phyloP scores from a whole-genome alignment of 2,329 filamentous ascomycete species.

The Shiraia bambusicola region DNA sequence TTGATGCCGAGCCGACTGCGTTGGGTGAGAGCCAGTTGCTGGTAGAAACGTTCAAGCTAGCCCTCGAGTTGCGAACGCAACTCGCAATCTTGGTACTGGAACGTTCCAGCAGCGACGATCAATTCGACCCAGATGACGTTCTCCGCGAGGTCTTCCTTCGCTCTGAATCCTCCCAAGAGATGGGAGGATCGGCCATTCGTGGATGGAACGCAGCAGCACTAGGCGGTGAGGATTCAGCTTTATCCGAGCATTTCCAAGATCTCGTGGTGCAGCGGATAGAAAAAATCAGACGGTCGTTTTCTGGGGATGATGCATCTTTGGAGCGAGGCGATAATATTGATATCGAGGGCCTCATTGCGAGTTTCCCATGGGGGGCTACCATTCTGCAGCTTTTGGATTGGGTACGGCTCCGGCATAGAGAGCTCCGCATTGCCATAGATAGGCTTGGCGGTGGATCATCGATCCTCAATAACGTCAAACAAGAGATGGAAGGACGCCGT shows the following conservation, averaged over 20 bases:
- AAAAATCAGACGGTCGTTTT: conserved; percentile 42
- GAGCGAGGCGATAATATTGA: conserved; percentile 40
- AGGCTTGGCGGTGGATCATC: conserved; percentile 47
- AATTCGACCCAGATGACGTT: conserved; percentile 45
- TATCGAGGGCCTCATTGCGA: conserved; percentile 46
- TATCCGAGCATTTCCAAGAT: conserved; percentile 41
- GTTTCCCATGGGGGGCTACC: conserved; percentile 55
- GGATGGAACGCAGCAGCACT: conserved; percentile 42
- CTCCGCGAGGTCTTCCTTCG: conserved; percentile 48
- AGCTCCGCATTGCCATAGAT: conserved; percentile 49
- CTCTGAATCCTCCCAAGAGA: conserved; percentile 14
- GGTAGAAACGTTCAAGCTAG: conserved; percentile 51
- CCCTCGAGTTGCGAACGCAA: conserved; percentile 58
- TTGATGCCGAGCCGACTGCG: conserved; percentile 5
- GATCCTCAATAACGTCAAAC: conserved; percentile 39
- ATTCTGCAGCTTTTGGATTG: conserved; percentile 50
- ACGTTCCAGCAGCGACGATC: conserved; percentile 29
- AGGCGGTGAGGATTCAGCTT: conserved; percentile 38
- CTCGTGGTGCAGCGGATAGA: conserved; percentile 43
- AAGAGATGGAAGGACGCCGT: conserved; percentile 18
- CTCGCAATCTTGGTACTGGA: conserved; percentile 50
- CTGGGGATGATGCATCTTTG: conserved; percentile 33
- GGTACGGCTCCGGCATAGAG: conserved; percentile 47
- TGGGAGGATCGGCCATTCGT: conserved; percentile 20
- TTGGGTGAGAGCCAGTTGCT: conserved; percentile 46